phyloP scores from a whole-genome alignment of 1,139 yeast genomes.

The Pneumocystis wakefieldiae region DNA sequence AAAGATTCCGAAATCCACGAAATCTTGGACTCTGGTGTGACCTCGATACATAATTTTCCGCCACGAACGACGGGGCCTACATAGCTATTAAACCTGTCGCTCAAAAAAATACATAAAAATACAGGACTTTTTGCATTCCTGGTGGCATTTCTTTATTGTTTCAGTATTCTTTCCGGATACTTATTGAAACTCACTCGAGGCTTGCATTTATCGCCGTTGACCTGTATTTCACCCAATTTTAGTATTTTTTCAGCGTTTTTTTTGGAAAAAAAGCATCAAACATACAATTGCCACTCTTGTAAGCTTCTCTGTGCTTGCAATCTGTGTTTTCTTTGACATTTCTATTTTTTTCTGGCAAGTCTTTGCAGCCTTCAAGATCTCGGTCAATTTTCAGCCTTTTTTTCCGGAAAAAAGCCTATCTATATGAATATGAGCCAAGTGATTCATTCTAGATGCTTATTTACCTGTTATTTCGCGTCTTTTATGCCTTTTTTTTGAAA shows the following conservation, averaged over 20 bases:
- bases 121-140: constrained; percentile 89
- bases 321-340: neutral
- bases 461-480: neutral
- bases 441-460: neutral
- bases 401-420: neutral
- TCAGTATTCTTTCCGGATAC: neutral
- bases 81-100: neutral
- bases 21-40: constrained; percentile 73
- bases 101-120: neutral
- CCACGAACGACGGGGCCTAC: constrained; percentile 78
- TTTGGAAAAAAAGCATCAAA: constrained; percentile 16
- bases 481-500: neutral
- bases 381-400: neutral
- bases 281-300: constrained; percentile 88
- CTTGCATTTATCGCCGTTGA: neutral
- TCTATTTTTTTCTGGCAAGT: neutral
- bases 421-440: neutral
- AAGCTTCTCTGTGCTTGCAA: neutral
- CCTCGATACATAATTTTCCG: constrained; percentile 95
- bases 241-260: neutral
- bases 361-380: neutral
- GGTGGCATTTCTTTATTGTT: constrained; percentile 57
- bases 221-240: neutral
- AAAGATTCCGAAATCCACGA: constrained; percentile 90
- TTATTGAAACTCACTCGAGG: neutral